Evolutionary conservation across 192 early-diverging fungal species (phyloP).

Genomic region (Umbelopsis sp.): DNA sequence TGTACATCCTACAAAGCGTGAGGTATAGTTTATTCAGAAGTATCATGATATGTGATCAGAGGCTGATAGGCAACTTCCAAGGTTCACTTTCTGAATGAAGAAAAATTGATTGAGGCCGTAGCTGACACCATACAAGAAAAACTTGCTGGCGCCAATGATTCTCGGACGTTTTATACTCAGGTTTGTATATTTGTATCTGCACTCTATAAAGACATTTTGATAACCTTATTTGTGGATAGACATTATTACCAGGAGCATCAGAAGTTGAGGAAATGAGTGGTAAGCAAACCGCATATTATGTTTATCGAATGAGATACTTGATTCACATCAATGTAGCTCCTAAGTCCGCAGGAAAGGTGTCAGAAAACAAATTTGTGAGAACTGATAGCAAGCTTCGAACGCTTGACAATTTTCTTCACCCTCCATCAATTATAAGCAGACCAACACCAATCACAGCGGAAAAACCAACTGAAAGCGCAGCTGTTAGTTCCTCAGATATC

Average conservation of each 20-base stretch:
- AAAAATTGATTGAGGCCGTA: constrained; percentile 72
- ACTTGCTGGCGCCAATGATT: constrained; percentile 70
- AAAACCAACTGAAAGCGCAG: neutral
- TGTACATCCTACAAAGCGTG: constrained; percentile 95
- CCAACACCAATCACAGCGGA: neutral
- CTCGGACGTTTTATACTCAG: constrained; percentile 77
- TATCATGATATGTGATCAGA: neutral
- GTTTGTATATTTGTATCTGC: constrained; percentile 15
- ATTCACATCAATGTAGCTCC: neutral
- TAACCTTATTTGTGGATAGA: neutral
- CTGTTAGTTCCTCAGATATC: neutral
- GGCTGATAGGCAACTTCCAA: constrained; percentile 1
- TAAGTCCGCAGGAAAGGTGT: constrained; percentile 40
- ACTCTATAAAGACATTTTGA: too few species aligned
- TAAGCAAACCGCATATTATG: neutral
- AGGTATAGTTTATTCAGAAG: constrained; percentile 45
- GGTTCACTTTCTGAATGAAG: constrained; percentile 94
- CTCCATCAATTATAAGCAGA: neutral
- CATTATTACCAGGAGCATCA: constrained; percentile 35
- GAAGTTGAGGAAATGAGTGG: neutral
- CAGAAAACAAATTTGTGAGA: constrained; percentile 80
- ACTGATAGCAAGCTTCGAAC: constrained; percentile 83
- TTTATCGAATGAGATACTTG: neutral
- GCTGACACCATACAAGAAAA: constrained; percentile 68
- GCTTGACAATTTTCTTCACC: constrained; percentile 66